A percentile compares a stretch with the other conserved stretches of the same genome.
These are phyloP conservation scores for Hysterangium stoloniferum DNA, from an alignment of 768 basidiomycete species.

Conservation along the genomic window DNA sequence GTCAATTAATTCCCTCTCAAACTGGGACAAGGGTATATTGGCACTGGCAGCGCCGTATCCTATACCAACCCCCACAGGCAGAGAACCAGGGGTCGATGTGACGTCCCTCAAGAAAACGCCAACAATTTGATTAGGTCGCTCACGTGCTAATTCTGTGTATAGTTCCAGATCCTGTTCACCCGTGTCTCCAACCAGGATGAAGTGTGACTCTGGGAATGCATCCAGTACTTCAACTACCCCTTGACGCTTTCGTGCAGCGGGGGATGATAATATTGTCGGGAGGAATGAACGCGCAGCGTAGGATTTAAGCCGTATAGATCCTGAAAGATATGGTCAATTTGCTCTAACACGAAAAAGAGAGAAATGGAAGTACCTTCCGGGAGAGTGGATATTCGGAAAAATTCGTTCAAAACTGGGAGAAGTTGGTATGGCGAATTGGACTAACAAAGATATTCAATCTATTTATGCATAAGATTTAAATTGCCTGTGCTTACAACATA, in stretches of 20 bases:
- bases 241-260: conserved; percentile 74
- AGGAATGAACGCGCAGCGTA: conserved; percentile 82
- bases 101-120: conserved; percentile 84
- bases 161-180: conserved; percentile 96
- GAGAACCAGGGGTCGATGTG: conserved; percentile 25
- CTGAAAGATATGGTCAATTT: conserved; percentile 23
- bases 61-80: no score
- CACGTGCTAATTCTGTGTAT: conserved; percentile 67
- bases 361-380: conserved; percentile 42
- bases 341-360: conserved; percentile 3
- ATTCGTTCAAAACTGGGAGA: conserved; percentile 69
- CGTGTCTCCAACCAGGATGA: conserved; percentile 85
- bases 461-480: neutral
- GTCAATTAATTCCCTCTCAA: conserved; percentile 1
- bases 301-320: conserved; percentile 75
- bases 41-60: no score
- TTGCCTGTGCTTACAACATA: conserved; percentile 76
- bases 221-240: conserved; percentile 74
- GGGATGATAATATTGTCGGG: conserved; percentile 72
- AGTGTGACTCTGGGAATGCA: conserved; percentile 62
- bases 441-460: conserved; percentile 30
- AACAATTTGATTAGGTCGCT: conserved; percentile 60
- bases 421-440: conserved; percentile 87
- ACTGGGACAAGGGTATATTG: neutral
- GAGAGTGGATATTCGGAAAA: conserved; percentile 60